phyloP scores from a whole-genome alignment of 2,329 filamentous ascomycete species.

The Hypoxylon sp. region DNA sequence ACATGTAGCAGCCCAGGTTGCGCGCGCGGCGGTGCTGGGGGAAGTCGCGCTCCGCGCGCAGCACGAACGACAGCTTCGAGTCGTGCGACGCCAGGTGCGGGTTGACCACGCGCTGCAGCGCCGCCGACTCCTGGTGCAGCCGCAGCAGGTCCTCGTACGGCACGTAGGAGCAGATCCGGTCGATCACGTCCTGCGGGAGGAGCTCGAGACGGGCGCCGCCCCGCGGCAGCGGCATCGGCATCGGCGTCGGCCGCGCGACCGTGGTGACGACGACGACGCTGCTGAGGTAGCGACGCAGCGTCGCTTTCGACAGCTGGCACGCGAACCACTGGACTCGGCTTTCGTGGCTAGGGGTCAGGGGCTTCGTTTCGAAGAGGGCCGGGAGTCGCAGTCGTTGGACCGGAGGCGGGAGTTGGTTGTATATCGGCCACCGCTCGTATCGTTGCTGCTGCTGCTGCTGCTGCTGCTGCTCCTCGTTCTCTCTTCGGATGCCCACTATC shows the following conservation, averaged over 20 bases:
- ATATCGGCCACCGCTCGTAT: slow-evolving; percentile 7
- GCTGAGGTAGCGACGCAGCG: slow-evolving; percentile 16
- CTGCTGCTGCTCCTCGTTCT: slow-evolving; percentile 1
- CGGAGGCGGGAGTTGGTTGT: neutral
- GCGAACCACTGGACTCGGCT: slow-evolving; percentile 13
- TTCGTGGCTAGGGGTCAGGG: neutral
- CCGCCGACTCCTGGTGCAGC: slow-evolving; percentile 16
- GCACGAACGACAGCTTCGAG: slow-evolving; percentile 24
- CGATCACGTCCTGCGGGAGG: slow-evolving; percentile 22
- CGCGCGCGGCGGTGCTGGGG: slow-evolving; percentile 8
- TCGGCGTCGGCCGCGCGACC: too few relatives aligned
- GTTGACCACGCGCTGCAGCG: slow-evolving; percentile 17
- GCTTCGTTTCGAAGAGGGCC: neutral
- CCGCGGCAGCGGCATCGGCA: slow-evolving; percentile 8
- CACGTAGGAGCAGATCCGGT: slow-evolving; percentile 25
- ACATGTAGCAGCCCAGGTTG: slow-evolving; percentile 34
- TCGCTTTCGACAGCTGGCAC: slow-evolving; percentile 12
- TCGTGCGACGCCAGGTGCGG: slow-evolving; percentile 26
- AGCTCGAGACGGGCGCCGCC: slow-evolving; percentile 9
- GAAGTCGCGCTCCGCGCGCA: slow-evolving; percentile 36
- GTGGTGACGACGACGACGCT: too few relatives aligned
- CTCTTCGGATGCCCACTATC: neutral
- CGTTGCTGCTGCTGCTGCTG: slow-evolving; percentile 7
- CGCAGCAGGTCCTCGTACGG: slow-evolving; percentile 32
- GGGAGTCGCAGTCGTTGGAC: neutral